Conservation (phyloP, 108 stramenopile species). For the Fragilaria radians region DNA sequence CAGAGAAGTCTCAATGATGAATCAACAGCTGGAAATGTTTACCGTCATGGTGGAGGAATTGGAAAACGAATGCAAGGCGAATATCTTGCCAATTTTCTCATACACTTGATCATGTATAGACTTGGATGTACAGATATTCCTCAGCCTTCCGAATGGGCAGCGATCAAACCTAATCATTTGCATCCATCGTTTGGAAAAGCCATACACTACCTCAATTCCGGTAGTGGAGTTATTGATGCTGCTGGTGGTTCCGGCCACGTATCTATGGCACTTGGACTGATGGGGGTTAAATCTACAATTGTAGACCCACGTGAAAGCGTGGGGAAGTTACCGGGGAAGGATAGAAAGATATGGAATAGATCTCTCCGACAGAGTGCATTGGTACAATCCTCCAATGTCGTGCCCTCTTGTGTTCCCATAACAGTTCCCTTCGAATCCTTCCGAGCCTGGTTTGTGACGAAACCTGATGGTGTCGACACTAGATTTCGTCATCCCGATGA, state of each 20-base stretch:
- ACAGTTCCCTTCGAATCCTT: constrained; percentile 34
- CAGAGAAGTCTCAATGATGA: background rate
- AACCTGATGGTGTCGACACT: constrained; percentile 43
- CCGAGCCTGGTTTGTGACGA: constrained; percentile 53
- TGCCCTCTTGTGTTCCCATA: constrained; percentile 19
- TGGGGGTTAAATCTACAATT: constrained; percentile 56
- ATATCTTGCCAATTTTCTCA: constrained; percentile 46
- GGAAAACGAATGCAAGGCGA: constrained; percentile 60
- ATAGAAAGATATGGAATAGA: constrained; percentile 59
- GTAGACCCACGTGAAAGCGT: constrained; percentile 65
- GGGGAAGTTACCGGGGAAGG: constrained; percentile 55
- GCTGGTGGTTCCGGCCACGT: constrained; percentile 83
- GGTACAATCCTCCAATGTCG: no score
- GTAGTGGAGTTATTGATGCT: constrained; percentile 60
- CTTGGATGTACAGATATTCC: background rate
- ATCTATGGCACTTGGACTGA: constrained; percentile 56
- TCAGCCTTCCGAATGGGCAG: background rate
- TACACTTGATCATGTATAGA: constrained; percentile 37
- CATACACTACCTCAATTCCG: constrained; percentile 29
- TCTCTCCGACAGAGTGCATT: constrained; percentile 18
- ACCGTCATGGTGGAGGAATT: constrained; percentile 37
- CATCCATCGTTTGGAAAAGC: constrained; percentile 3
- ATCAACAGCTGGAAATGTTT: background rate
- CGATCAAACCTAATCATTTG: background rate
- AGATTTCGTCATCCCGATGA: constrained; percentile 40